phyloP scores from a whole-genome alignment of 495 filamentous ascomycete species.

The Mytilinidion resinicola region DNA sequence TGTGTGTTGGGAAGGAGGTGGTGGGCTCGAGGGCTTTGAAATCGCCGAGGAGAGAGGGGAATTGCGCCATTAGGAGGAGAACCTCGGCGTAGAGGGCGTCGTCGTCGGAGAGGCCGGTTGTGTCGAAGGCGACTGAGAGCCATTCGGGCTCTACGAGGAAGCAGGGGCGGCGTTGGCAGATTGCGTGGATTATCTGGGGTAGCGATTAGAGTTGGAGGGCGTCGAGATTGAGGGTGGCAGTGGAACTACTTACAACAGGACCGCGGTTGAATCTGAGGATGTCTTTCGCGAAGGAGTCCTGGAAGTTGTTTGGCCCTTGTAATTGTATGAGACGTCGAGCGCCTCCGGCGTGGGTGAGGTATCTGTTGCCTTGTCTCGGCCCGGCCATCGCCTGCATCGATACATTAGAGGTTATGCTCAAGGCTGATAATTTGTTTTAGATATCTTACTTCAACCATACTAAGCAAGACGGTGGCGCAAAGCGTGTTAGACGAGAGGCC shows the following conservation, averaged over 20 bases:
- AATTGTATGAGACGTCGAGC: conserved; percentile 18
- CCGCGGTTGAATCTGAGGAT: conserved; percentile 16
- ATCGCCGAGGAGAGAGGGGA: conserved; percentile 13
- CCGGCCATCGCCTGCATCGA: conserved; percentile 14
- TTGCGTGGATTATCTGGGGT: conserved; percentile 14
- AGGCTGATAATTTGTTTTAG: not conserved
- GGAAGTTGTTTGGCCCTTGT: conserved; percentile 10
- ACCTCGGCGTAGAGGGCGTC: conserved; percentile 17
- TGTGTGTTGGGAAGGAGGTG: not conserved
- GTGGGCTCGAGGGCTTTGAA: conserved; percentile 6
- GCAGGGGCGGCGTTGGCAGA: conserved; percentile 17
- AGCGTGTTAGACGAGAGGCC: conserved; percentile 20
- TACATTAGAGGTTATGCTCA: not conserved
- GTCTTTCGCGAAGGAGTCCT: conserved; percentile 15
- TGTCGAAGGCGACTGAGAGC: conserved; percentile 18
- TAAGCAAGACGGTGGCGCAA: conserved; percentile 17
- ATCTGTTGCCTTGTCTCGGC: conserved; percentile 12
- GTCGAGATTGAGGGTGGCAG: not conserved
- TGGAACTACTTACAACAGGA: conserved; percentile 9
- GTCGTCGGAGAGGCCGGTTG: conserved; percentile 12
- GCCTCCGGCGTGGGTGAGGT: conserved; percentile 20
- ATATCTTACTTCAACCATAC: conserved; percentile 13
- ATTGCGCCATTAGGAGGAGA: conserved; percentile 12
- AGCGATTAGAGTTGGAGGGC: not conserved
- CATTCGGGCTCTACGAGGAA: conserved; percentile 17